These are phyloP conservation scores for Fusarium guadeloupense DNA, from an alignment of 2,329 filamentous ascomycete genomes.

Conservation along the genomic window DNA sequence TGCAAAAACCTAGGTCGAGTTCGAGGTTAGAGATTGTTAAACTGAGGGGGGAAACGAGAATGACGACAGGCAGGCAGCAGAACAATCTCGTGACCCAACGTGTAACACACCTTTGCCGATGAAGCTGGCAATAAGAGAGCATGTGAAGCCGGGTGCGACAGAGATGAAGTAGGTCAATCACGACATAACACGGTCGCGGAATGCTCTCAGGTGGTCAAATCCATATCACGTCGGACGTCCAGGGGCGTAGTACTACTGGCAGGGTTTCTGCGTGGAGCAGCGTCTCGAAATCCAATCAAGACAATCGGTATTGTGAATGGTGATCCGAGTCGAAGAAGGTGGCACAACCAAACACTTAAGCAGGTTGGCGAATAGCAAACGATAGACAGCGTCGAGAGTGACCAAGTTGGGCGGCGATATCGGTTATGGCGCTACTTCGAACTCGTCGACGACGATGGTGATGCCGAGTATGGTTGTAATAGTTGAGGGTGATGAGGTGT, in stretches of 20 bases:
- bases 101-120: conserved; percentile 39
- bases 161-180: conserved; percentile 37
- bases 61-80: neutral
- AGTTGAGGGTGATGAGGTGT: neutral
- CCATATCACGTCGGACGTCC: conserved; percentile 38
- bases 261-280: conserved; percentile 11
- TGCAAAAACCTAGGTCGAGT: conserved; percentile 17
- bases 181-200: conserved; percentile 34
- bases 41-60: neutral
- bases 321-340: conserved; percentile 33
- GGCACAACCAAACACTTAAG: conserved; percentile 34
- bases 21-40: conserved; percentile 16
- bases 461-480: conserved; percentile 1
- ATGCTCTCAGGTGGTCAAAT: conserved; percentile 33
- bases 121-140: conserved; percentile 11
- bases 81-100: neutral
- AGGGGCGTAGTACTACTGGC: conserved; percentile 24
- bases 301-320: conserved; percentile 28
- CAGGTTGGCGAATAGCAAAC: conserved; percentile 8
- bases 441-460: conserved; percentile 6
- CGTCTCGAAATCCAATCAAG: conserved; percentile 25
- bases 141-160: conserved; percentile 34
- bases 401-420: neutral
- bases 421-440: conserved; percentile 5
- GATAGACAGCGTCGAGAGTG: neutral